Evolutionary conservation across 2,329 filamentous ascomycete genomes (phyloP), one percentile per base, ranked within the genome.

Genomic region (Colletotrichum tropicicola): DNA sequence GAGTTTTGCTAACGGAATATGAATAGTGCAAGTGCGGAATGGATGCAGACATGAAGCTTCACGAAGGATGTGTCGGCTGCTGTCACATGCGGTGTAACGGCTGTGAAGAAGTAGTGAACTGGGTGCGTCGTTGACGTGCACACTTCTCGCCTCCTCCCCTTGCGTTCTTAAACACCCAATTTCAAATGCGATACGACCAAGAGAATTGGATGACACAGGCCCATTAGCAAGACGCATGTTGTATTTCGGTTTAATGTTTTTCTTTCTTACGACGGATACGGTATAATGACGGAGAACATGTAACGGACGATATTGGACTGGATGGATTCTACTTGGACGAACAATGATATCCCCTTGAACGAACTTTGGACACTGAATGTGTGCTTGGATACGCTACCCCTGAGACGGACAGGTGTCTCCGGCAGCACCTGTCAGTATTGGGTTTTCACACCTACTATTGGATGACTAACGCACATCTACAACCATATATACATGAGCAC

Each of bases 11-110:
- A 27, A 66, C 32, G 5, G 25, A 10, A 5, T 6, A n/a, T 51
- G 19, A 12, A 5, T 23, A 68, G 66, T 68, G 66, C 58, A 10
- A 44, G 2, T 68, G 66, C 17, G 5, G 2, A 4, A 45, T 41
- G 53, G 19, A 45, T 7, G 49, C 48, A 8, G 48, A 48, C 15
- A 25, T 15, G 12, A 58, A 49, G 41, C 9, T 56, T 27, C 30
- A 62, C 21, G 23, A 41, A n/a, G 19, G 10, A 12, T 68, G 57
- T 8, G 44, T 68, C 4, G 7, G 32, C 6, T 68, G 66, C 37
- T 10, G 21, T 3, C 66, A 66, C 32, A 12, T 13, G 5, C 52
- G 66, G 13, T 68, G 66, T 21, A 8, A 8, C 25, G 6, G 43
- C 23, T 68, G 66, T 19, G 48, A 35, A 9, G n/a, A 15, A 32